phyloP scores from a whole-genome alignment of 768 basidiomycete species.

The Tubosaeta brunneosetosa region DNA sequence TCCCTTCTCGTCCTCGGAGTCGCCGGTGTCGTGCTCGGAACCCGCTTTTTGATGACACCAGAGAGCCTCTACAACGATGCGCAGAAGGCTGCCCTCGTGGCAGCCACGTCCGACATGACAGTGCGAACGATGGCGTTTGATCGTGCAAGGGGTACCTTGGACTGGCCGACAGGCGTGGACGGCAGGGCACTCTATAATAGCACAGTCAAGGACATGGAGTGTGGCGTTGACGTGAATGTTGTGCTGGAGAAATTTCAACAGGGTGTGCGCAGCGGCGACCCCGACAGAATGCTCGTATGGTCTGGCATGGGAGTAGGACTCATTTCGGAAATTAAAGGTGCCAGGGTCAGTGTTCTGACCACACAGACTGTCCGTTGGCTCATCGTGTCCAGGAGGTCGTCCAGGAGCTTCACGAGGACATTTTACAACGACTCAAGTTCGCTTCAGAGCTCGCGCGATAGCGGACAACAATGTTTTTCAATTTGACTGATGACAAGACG shows the following conservation, averaged over 20 bases:
- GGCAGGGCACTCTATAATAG: constrained; percentile 46
- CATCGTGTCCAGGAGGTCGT: constrained; percentile 46
- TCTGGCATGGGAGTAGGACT: constrained; percentile 62
- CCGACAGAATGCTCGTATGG: constrained; percentile 57
- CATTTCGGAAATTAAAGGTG: constrained; percentile 42
- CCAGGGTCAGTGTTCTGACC: constrained; percentile 31
- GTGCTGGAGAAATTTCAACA: constrained; percentile 44
- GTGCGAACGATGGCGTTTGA: constrained; percentile 65
- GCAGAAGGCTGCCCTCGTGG: constrained; percentile 51
- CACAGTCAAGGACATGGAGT: constrained; percentile 55
- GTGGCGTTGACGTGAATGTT: constrained; percentile 39
- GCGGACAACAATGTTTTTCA: constrained; percentile 12
- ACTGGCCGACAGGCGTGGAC: constrained; percentile 59
- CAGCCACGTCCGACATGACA: constrained; percentile 42
- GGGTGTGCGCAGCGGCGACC: constrained; percentile 42
- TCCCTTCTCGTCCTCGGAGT: constrained; percentile 63
- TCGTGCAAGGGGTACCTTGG: constrained; percentile 47
- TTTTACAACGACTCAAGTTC: constrained; percentile 32
- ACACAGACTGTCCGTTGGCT: neutral
- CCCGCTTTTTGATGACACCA: constrained; percentile 65
- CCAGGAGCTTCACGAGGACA: constrained; percentile 47
- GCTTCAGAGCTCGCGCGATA: constrained; percentile 24
- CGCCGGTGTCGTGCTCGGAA: constrained; percentile 65
- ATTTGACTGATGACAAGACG: constrained; percentile 21
- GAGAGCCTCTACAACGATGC: constrained; percentile 55